Conservation (phyloP, 306 rosid species). For the Cicer chorassanicum region DNA sequence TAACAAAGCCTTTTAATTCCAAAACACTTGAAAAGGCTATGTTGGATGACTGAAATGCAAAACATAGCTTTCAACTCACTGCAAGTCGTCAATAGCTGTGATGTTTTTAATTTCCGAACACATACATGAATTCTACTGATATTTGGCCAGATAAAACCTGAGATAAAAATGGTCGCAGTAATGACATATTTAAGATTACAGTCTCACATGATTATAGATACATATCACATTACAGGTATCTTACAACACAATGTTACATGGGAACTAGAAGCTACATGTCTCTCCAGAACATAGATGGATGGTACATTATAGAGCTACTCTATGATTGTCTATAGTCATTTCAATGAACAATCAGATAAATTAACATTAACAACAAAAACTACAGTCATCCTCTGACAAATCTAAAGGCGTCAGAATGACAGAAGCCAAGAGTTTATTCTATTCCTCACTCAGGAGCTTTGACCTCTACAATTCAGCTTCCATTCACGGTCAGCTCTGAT, state of each 20-base stretch:
- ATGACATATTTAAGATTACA: slow-evolving; percentile 39
- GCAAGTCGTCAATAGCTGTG: too few species aligned
- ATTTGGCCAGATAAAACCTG: not conserved
- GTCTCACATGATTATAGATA: slow-evolving; percentile 49
- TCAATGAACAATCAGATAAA: slow-evolving; percentile 69
- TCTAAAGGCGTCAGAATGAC: slow-evolving; percentile 60
- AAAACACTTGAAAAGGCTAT: not conserved
- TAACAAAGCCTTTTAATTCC: not conserved
- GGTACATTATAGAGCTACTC: slow-evolving; percentile 70
- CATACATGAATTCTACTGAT: too few species aligned
- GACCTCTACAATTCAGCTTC: slow-evolving; percentile 52
- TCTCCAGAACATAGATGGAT: slow-evolving; percentile 54
- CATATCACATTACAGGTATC: slow-evolving; percentile 62
- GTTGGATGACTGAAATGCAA: not conserved
- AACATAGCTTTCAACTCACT: not conserved
- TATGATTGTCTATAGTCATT: slow-evolving; percentile 58
- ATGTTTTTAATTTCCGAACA: too few species aligned
- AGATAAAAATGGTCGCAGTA: slow-evolving; percentile 26
- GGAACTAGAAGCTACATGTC: slow-evolving; percentile 57
- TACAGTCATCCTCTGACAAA: slow-evolving; percentile 58
- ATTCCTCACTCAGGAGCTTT: slow-evolving; percentile 47
- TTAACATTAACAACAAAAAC: slow-evolving; percentile 61
- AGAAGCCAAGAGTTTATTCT: slow-evolving; percentile 46
- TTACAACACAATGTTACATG: slow-evolving; percentile 61
- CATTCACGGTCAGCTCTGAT: slow-evolving; percentile 61